Base-by-base conservation (phyloP, 768 basidiomycete species). In the Russula emetica region DNA sequence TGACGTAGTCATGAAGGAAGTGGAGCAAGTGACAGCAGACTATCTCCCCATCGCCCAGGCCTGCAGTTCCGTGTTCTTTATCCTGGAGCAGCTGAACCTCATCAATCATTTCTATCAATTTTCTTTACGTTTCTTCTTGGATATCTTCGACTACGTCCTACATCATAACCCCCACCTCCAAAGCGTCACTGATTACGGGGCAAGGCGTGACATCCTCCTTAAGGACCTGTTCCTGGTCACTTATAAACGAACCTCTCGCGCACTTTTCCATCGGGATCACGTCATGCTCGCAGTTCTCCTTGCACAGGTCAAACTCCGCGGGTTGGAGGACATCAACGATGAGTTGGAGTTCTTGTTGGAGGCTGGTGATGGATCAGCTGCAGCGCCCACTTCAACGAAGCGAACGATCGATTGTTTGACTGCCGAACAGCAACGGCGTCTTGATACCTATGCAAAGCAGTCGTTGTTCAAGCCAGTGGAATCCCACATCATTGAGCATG, bases 21-120 rank as follows among this genome's bases (percentile, higher is more conserved):
- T 99, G 10, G 96, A 98, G 68, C 85, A 92, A 71, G 95, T 98
- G 50, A 98, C 96, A 11, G 82, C 88, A 2, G 94, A 98, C 73
- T 99, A 98, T 72, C 80, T 95, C 14, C 93, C 96, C 10, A 77
- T 99, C 54, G 96, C 97, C 0, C 92, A 94, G 71, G 94, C 94
- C 5, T 97, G 95, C 81, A 96, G 94, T 73, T 86, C 93, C 1
- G 87, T 98, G 49, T 99, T 92, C 84, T 99, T 99, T 78, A 90
- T 96, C 63, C 79, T 99, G 70, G 96, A 98, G 71, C 94, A 98
- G 71, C 82, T 98, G 55, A 89, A 92, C 72, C 81, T 89, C 58
- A 84, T 98, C 78, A 93, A 96, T 72, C 96, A 97, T 76, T 98
- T 98, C 79, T 99, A 99, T 72, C 93, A 98, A 74, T 99, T 99